Base-by-base conservation (phyloP, 208 protist genomes). In the Acanthamoeba triangularis region DNA sequence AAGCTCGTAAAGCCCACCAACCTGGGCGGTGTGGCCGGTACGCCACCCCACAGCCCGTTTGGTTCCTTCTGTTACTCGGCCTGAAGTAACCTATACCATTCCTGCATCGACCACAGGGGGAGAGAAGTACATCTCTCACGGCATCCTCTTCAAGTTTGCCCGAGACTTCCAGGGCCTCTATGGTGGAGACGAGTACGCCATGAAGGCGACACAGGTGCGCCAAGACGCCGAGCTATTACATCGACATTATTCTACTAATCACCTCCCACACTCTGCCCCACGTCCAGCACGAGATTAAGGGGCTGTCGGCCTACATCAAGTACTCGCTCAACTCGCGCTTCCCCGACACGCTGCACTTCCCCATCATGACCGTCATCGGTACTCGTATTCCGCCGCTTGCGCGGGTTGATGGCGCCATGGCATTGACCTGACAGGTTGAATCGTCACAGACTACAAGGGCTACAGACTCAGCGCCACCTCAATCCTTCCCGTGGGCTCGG, bases 121-220 rank as follows among this genome's bases (percentile, higher is more conserved):
- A 10, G 59, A 76, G 35, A 93, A 93, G 61, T 93, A 93, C 47
- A 20, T 93, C 23, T 93, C 88, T 11, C 88, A 93, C n/a, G 61
- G 61, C 37, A 93, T 93, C 20, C 25, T 93, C 7, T 93, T 93
- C 49, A 93, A 93, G 69, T 93, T 93, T 52, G 88, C 59, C 33
- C 20, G 33, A 13, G 52, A 88, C 80, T 56, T 47, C 25, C 41
- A 44, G 11, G 52, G 88, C 44, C n/a, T 93, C 11, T 93, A 76
- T 37, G 61, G 61, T 52, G 88, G 88, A 0, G 88, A 93, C 30
- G 88, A 93, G n/a, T 76, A 41, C 18, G 88, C 88, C 6, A 93
- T 93, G 88, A 93, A 93, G 49, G 88, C 88, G 4, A 76, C 88
- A 11, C 65, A 74, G 65, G 65, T 74, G 20, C 33, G 54, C 6